These are phyloP conservation scores for Tolypocladium ophioglossoides DNA, from an alignment of 2,329 filamentous ascomycete species.

Conservation along the genomic window DNA sequence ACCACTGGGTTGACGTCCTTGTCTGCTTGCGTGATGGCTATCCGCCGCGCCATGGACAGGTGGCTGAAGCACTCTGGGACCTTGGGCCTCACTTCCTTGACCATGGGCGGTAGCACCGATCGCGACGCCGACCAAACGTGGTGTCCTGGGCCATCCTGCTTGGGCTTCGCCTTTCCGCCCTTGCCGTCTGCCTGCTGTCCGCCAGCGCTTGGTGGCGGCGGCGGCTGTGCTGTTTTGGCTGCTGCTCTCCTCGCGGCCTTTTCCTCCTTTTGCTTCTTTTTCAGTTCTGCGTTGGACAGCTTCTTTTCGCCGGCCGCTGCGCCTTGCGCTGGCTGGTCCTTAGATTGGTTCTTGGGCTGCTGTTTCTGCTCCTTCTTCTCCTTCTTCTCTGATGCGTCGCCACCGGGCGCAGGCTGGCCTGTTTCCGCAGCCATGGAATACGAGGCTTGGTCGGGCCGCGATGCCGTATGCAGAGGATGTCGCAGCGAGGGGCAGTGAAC, in stretches of 20 bases:
- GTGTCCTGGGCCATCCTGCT: constrained; percentile 29
- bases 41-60: constrained; percentile 55
- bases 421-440: constrained; percentile 21
- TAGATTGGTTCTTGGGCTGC: constrained; percentile 12
- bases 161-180: constrained; percentile 34
- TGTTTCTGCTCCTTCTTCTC: constrained; percentile 9
- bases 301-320: constrained; percentile 35
- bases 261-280: constrained; percentile 82
- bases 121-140: constrained; percentile 23
- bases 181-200: constrained; percentile 32
- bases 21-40: constrained; percentile 48
- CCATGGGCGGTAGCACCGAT: constrained; percentile 19
- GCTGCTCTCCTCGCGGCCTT: constrained; percentile 78
- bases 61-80: constrained; percentile 71
- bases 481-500: background rate
- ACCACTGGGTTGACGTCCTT: constrained; percentile 79
- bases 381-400: constrained; percentile 9
- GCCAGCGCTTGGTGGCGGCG: constrained; percentile 26
- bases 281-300: constrained; percentile 67
- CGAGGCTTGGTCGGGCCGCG: background rate
- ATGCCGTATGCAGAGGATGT: background rate
- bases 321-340: constrained; percentile 8
- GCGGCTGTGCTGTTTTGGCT: constrained; percentile 46
- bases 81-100: constrained; percentile 47
- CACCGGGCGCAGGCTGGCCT: constrained; percentile 17